Evolutionary conservation across 768 basidiomycete species (phyloP).

Genomic region (Galerina marginata): DNA sequence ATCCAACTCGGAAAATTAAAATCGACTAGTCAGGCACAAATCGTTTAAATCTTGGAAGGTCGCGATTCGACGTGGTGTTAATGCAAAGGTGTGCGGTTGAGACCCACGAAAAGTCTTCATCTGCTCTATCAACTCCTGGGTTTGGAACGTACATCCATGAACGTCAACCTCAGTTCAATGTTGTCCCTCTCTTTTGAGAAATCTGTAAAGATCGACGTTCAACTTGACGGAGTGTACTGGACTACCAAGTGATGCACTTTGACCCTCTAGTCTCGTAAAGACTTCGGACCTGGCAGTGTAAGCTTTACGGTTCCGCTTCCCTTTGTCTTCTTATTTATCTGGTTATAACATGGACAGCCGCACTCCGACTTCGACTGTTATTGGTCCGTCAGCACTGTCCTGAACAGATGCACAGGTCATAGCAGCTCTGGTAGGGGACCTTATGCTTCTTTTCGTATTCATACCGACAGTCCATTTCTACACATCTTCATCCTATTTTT

Average conservation of each 20-base stretch:
- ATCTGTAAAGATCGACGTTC: conserved; percentile 23
- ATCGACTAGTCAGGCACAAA: too few species aligned
- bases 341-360: conserved; percentile 11
- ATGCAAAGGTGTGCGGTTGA: too few species aligned
- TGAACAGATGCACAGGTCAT: conserved; percentile 13
- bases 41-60: too few species aligned
- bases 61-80: too few species aligned
- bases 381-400: conserved; percentile 16
- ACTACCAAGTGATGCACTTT: conserved; percentile 27
- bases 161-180: conserved; percentile 25
- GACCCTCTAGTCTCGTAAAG: conserved; percentile 8
- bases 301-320: background rate
- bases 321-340: background rate
- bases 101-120: too few species aligned
- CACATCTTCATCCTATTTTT: conserved; percentile 31
- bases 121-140: conserved; percentile 45
- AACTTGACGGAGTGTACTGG: conserved; percentile 29
- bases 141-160: conserved; percentile 33
- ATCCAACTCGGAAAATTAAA: too few species aligned
- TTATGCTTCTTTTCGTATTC: background rate
- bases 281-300: background rate
- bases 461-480: conserved; percentile 22
- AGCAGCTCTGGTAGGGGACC: conserved; percentile 8
- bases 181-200: conserved; percentile 23
- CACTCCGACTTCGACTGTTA: conserved; percentile 28